These are phyloP conservation scores for Mediolabrus comicus DNA, from an alignment of 108 stramenopile species.

Conservation along the genomic window DNA sequence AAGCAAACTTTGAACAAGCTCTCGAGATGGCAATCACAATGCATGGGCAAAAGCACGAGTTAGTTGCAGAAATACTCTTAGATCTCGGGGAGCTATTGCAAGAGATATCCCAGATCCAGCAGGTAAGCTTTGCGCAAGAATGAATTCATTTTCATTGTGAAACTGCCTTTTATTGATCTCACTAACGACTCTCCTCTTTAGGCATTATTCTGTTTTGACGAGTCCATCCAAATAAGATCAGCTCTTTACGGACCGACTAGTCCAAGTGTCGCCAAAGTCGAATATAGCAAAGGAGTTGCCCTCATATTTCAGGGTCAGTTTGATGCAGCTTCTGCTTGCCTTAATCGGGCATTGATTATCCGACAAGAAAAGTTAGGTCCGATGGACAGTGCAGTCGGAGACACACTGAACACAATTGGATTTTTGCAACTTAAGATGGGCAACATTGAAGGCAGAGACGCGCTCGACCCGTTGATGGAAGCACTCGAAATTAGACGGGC, in stretches of 20 bases:
- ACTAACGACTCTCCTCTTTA: not conserved
- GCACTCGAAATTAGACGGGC: slow-evolving; percentile 67
- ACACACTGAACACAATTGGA: slow-evolving; percentile 80
- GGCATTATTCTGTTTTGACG: slow-evolving; percentile 60
- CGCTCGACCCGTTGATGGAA: slow-evolving; percentile 55
- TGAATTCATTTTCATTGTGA: not conserved
- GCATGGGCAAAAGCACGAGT: slow-evolving; percentile 67
- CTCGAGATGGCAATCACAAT: slow-evolving; percentile 56
- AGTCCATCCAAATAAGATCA: slow-evolving; percentile 65
- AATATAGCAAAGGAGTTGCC: slow-evolving; percentile 76
- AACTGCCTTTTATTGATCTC: not conserved
- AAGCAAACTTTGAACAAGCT: slow-evolving; percentile 73
- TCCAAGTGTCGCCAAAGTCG: slow-evolving; percentile 61
- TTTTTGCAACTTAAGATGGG: slow-evolving; percentile 63
- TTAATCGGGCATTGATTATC: slow-evolving; percentile 64
- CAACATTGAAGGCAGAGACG: slow-evolving; percentile 53
- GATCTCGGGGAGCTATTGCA: slow-evolving; percentile 79
- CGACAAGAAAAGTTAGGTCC: slow-evolving; percentile 59
- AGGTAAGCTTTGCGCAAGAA: slow-evolving; percentile 38
- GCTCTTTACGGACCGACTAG: slow-evolving; percentile 51
- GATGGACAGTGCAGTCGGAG: slow-evolving; percentile 65
- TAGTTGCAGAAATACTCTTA: slow-evolving; percentile 68
- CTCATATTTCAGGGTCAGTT: slow-evolving; percentile 57
- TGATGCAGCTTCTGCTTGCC: slow-evolving; percentile 58
- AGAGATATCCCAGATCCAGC: slow-evolving; percentile 63